Evolutionary conservation across 495 filamentous ascomycete genomes (phyloP).

Genomic region (Aspergillus panamensis): DNA sequence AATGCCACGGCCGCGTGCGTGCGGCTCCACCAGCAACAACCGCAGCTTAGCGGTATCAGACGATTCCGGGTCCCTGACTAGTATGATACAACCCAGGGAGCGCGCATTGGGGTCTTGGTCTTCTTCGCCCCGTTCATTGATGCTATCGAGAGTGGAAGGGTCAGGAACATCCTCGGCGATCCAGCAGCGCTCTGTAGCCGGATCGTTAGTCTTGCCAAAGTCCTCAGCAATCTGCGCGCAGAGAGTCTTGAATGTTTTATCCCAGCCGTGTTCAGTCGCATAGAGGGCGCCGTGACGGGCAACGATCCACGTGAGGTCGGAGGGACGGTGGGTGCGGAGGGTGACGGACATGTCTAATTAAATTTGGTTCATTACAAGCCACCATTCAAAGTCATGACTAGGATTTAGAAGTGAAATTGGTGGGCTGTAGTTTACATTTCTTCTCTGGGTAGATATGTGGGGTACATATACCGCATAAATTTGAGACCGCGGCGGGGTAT

Average conservation of each 20-base stretch:
- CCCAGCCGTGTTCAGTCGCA: conserved; percentile 25
- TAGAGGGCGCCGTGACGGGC: conserved; percentile 29
- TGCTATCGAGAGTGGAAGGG: neutral
- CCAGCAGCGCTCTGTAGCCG: conserved; percentile 27
- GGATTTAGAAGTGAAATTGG: neutral
- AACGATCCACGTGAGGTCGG: conserved; percentile 30
- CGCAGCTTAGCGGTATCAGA: conserved; percentile 26
- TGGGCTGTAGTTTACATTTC: neutral
- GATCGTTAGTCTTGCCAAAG: conserved; percentile 29
- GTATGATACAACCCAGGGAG: conserved; percentile 29
- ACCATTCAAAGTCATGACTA: too few species aligned
- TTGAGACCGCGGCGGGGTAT: neutral
- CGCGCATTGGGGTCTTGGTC: conserved; percentile 10
- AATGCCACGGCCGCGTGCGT: conserved; percentile 27
- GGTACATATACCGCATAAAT: neutral
- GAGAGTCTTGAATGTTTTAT: conserved; percentile 24
- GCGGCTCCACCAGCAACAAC: conserved; percentile 28
- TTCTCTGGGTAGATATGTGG: too few species aligned
- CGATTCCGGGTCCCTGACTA: conserved; percentile 24
- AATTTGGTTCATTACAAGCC: neutral
- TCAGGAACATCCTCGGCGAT: conserved; percentile 23
- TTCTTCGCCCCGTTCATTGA: neutral
- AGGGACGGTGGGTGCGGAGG: conserved; percentile 22
- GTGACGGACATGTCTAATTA: neutral
- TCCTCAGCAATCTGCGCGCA: conserved; percentile 25